Conservation (phyloP, 2,329 filamentous ascomycete genomes). For the Tetracladium maxilliforme region DNA sequence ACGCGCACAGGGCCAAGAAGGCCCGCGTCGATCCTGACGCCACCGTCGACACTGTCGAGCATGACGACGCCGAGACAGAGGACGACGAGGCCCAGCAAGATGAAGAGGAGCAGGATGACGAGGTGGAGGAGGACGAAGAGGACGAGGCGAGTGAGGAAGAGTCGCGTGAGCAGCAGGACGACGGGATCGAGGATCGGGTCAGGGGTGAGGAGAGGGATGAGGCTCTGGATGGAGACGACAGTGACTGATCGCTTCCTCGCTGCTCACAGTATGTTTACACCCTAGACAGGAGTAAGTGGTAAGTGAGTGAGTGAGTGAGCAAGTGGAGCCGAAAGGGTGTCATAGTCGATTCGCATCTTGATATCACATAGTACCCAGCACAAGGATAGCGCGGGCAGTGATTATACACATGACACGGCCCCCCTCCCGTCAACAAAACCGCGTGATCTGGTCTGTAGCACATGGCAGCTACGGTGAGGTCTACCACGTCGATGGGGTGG, state of each 20-base stretch:
- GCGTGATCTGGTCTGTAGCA: too few species aligned
- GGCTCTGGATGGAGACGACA: constrained; percentile 46
- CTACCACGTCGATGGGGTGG: too few species aligned
- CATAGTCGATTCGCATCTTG: too few species aligned
- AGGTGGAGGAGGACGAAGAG: constrained; percentile 31
- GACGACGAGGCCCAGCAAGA: constrained; percentile 27
- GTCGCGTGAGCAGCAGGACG: constrained; percentile 25
- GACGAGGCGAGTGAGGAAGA: constrained; percentile 37
- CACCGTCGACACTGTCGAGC: constrained; percentile 17
- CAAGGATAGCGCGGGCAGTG: too few species aligned
- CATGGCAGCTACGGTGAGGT: too few species aligned
- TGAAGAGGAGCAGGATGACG: constrained; percentile 26
- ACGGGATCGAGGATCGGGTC: constrained; percentile 24
- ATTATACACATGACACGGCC: too few species aligned
- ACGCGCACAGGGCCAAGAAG: constrained; percentile 13
- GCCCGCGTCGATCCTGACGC: constrained; percentile 9
- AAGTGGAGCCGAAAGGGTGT: too few species aligned
- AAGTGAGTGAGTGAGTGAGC: too few species aligned
- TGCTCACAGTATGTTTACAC: constrained; percentile 16
- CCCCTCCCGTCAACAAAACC: too few species aligned
- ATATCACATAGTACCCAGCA: too few species aligned
- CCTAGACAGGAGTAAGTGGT: constrained; percentile 21
- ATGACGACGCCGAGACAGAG: constrained; percentile 19
- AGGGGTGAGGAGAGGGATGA: constrained; percentile 38
- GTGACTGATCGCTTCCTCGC: constrained; percentile 30